Conservation (phyloP, 495 filamentous ascomycete species). For the Hypoxylon lenormandii region DNA sequence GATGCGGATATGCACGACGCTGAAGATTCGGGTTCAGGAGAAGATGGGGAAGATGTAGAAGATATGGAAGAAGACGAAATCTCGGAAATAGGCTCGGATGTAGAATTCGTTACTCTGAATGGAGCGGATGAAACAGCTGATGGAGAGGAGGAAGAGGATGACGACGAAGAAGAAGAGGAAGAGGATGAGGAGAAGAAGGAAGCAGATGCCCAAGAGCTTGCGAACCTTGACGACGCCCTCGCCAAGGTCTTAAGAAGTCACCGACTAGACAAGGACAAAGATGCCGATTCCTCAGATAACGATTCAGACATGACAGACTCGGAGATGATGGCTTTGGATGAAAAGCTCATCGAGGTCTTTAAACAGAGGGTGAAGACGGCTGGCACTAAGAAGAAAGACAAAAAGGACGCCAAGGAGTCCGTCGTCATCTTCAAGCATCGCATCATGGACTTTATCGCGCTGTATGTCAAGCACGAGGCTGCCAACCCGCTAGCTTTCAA, state of each 20-base stretch:
- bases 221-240: constrained; percentile 80
- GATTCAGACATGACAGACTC: constrained; percentile 90
- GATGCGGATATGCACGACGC: constrained; percentile 60
- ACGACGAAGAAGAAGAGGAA: constrained; percentile 61
- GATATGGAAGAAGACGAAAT: constrained; percentile 53
- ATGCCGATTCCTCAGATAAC: constrained; percentile 65
- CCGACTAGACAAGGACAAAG: constrained; percentile 66
- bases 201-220: constrained; percentile 54
- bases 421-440: constrained; percentile 95
- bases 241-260: constrained; percentile 77
- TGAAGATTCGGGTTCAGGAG: constrained; percentile 58
- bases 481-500: constrained; percentile 72
- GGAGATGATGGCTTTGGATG: constrained; percentile 92
- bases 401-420: constrained; percentile 85
- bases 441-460: constrained; percentile 85
- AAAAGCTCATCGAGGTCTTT: constrained; percentile 84
- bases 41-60: constrained; percentile 52
- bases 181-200: constrained; percentile 58
- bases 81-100: constrained; percentile 59
- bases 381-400: constrained; percentile 77
- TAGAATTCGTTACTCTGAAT: constrained; percentile 59
- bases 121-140: constrained; percentile 47
- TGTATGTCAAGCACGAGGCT: constrained; percentile 85
- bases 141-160: constrained; percentile 57
- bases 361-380: constrained; percentile 69